Percentiles rank a stretch among this genome's conserved stretches.
phyloP scores from a whole-genome alignment of 2,329 filamentous ascomycete genomes.

The Hymenoscyphus fraxineus region DNA sequence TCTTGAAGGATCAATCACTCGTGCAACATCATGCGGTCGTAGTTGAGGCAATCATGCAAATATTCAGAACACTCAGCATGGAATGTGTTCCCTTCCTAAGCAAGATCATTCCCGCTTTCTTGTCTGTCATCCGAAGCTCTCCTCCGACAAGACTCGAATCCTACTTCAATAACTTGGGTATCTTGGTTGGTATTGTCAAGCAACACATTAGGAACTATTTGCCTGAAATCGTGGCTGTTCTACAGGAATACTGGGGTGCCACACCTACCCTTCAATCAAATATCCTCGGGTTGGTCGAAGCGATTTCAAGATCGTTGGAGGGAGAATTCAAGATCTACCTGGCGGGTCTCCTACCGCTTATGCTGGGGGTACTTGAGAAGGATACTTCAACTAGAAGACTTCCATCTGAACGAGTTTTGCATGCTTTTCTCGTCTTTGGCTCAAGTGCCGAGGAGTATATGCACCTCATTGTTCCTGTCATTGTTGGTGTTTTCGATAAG shows the following conservation, averaged over 20 bases:
- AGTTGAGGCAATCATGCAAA: conserved; percentile 97
- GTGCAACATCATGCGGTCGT: conserved; percentile 88
- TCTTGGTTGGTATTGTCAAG: conserved; percentile 88
- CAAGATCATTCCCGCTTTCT: conserved; percentile 90
- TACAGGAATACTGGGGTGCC: conserved; percentile 86
- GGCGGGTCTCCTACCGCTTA: conserved; percentile 80
- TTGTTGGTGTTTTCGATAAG: conserved; percentile 92
- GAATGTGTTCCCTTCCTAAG: conserved; percentile 95
- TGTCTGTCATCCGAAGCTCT: conserved; percentile 81
- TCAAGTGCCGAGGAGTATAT: conserved; percentile 97
- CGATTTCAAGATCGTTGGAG: conserved; percentile 87
- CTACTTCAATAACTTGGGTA: conserved; percentile 95
- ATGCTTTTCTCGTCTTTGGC: conserved; percentile 94
- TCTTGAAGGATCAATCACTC: conserved; percentile 86
- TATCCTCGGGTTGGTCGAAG: conserved; percentile 87
- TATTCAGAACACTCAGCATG: conserved; percentile 91
- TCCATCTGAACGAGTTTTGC: conserved; percentile 84
- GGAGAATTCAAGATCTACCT: conserved; percentile 98
- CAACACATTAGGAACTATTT: conserved; percentile 94
- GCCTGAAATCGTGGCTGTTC: conserved; percentile 77
- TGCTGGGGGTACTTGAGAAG: conserved; percentile 90
- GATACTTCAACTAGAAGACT: conserved; percentile 72
- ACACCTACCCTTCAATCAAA: conserved; percentile 81
- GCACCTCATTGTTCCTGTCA: conserved; percentile 95
- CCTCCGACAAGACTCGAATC: conserved; percentile 77